phyloP scores from a whole-genome alignment of 2,329 filamentous ascomycete genomes.

The Colletotrichum somersetense region DNA sequence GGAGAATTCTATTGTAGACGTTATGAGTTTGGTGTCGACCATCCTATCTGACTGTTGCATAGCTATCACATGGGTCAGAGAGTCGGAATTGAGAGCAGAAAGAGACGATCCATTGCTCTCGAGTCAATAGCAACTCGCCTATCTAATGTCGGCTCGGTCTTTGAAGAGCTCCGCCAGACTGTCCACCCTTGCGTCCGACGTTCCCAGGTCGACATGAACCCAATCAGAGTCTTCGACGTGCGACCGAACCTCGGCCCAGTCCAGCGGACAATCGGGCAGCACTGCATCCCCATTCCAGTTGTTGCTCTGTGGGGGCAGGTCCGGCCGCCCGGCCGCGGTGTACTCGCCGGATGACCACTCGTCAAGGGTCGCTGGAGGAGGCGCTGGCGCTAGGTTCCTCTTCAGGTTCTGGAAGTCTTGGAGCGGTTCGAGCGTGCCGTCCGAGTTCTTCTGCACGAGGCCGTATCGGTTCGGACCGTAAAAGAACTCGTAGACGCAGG shows the following conservation, averaged over 20 bases:
- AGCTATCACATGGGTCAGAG: no score
- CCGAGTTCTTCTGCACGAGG: background rate
- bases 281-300: background rate
- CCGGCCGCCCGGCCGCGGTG: background rate
- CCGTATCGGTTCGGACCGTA: constrained; percentile 70
- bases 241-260: background rate
- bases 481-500: constrained; percentile 78
- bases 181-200: background rate
- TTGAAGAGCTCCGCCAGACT: background rate
- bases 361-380: background rate
- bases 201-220: background rate
- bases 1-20: no score
- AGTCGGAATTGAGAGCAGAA: no score
- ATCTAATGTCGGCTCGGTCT: background rate
- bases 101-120: background rate
- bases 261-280: background rate
- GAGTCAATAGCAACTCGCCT: background rate
- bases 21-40: no score
- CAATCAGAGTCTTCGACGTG: background rate
- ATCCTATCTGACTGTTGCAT: no score
- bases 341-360: background rate
- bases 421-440: background rate
- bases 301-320: background rate
- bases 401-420: background rate
- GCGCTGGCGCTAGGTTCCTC: background rate